These are phyloP conservation scores for Saksenaea vasiformis DNA, from an alignment of 371 early-diverging fungal genomes.

Conservation along the genomic window DNA sequence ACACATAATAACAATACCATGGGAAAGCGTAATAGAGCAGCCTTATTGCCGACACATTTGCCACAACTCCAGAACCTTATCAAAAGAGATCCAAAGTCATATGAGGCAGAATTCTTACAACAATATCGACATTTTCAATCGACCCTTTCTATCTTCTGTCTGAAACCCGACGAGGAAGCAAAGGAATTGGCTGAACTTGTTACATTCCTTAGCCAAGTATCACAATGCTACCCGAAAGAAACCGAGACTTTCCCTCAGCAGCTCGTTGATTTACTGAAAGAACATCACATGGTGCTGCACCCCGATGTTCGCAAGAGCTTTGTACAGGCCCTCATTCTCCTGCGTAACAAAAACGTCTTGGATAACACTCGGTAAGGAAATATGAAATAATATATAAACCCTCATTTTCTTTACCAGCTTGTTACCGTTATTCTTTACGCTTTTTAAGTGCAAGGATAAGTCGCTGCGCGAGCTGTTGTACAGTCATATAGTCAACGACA, in stretches of 20 bases:
- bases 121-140: slow-evolving; percentile 93
- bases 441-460: slow-evolving; percentile 94
- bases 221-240: slow-evolving; percentile 83
- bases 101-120: slow-evolving; percentile 91
- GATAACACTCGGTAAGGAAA: slow-evolving; percentile 51
- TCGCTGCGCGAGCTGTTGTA: slow-evolving; percentile 84
- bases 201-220: slow-evolving; percentile 84
- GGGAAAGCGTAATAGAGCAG: slow-evolving; percentile 73
- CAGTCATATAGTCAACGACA: slow-evolving; percentile 91
- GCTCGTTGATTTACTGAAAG: slow-evolving; percentile 78
- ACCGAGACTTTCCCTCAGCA: slow-evolving; percentile 79
- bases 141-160: slow-evolving; percentile 79
- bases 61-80: slow-evolving; percentile 98
- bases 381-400: slow-evolving; percentile 3
- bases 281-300: slow-evolving; percentile 76
- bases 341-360: slow-evolving; percentile 84
- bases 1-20: slow-evolving; percentile 24
- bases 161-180: slow-evolving; percentile 85
- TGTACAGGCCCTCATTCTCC: slow-evolving; percentile 88
- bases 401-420: slow-evolving; percentile 44
- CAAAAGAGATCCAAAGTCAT: slow-evolving; percentile 90
- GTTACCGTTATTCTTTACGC: slow-evolving; percentile 90
- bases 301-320: slow-evolving; percentile 84
- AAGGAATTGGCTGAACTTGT: slow-evolving; percentile 85
- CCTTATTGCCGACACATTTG: slow-evolving; percentile 80